Percentiles rank a stretch among this genome's conserved stretches.
Evolutionary conservation across 1,284 basidiomycete species (phyloP).

Genomic region (Leccinum ponderosum): DNA sequence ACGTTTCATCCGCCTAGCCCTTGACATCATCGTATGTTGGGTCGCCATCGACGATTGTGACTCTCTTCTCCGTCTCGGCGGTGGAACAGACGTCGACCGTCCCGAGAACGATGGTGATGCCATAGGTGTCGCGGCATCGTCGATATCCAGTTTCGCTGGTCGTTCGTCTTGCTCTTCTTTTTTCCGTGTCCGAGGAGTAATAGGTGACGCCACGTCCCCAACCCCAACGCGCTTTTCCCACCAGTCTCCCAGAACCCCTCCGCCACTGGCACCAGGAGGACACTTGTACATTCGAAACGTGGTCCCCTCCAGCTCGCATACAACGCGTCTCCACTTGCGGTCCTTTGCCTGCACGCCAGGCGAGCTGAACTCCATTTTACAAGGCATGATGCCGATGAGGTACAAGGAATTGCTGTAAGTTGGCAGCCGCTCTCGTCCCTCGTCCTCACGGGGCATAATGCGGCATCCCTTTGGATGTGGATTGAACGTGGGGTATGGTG

Average conservation of each 20-base stretch:
- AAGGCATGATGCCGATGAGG: slow-evolving; percentile 82
- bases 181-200: slow-evolving; percentile 26
- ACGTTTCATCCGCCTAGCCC: slow-evolving; percentile 22
- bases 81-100: slow-evolving; percentile 8
- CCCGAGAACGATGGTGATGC: neutral
- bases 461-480: slow-evolving; percentile 23
- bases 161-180: slow-evolving; percentile 36
- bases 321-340: slow-evolving; percentile 86
- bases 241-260: slow-evolving; percentile 61
- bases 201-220: slow-evolving; percentile 47
- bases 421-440: slow-evolving; percentile 84
- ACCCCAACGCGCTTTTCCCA: slow-evolving; percentile 76
- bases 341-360: slow-evolving; percentile 89
- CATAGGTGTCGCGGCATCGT: slow-evolving; percentile 7
- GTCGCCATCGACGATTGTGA: slow-evolving; percentile 30
- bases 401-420: slow-evolving; percentile 83
- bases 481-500: slow-evolving; percentile 36
- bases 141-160: slow-evolving; percentile 23
- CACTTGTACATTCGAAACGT: slow-evolving; percentile 83
- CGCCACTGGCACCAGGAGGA: slow-evolving; percentile 47
- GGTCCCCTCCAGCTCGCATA: slow-evolving; percentile 94
- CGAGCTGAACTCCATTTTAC: slow-evolving; percentile 92
- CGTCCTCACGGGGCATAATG: slow-evolving; percentile 34
- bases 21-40: slow-evolving; percentile 15
- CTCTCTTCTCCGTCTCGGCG: slow-evolving; percentile 9